A percentile compares a stretch with the other conserved stretches of the same genome.
Evolutionary conservation across 129 eudicot genomes (phyloP).

Genomic region (Gnaphalium uliginosum): DNA sequence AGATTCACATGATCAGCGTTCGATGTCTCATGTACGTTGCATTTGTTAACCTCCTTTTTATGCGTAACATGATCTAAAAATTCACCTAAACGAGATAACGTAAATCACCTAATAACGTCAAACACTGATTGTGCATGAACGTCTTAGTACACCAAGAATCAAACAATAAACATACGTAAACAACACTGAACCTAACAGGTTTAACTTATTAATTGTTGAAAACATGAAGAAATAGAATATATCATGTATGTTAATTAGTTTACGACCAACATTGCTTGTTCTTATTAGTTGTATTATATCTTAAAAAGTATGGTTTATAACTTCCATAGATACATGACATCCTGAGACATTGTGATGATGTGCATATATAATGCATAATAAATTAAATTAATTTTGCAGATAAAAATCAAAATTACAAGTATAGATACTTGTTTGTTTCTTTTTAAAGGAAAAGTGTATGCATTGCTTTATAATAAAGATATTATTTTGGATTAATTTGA

Average conservation of each 20-base stretch:
- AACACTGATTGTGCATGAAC: conserved; percentile 14
- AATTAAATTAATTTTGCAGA: too few relatives aligned
- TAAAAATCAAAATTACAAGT: too few relatives aligned
- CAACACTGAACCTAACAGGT: conserved; percentile 6
- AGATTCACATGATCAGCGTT: neutral
- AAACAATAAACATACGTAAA: neutral
- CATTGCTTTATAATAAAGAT: neutral
- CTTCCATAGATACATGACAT: too few relatives aligned
- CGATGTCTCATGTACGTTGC: conserved; percentile 21
- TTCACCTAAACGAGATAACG: neutral
- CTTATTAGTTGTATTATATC: neutral
- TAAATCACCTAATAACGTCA: neutral
- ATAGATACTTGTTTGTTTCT: too few relatives aligned
- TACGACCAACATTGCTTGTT: neutral
- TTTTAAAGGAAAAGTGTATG: neutral
- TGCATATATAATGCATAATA: too few relatives aligned
- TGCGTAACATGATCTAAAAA: neutral
- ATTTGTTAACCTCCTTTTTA: conserved; percentile 23
- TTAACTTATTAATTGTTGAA: neutral
- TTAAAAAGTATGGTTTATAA: too few relatives aligned
- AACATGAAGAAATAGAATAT: neutral
- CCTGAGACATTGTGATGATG: too few relatives aligned
- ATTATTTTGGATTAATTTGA: too few relatives aligned
- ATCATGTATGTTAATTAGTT: too few relatives aligned
- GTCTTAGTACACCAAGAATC: neutral